These are phyloP conservation scores for Colletotrichum tofieldiae DNA, from an alignment of 2,329 filamentous ascomycete species.

Conservation along the genomic window DNA sequence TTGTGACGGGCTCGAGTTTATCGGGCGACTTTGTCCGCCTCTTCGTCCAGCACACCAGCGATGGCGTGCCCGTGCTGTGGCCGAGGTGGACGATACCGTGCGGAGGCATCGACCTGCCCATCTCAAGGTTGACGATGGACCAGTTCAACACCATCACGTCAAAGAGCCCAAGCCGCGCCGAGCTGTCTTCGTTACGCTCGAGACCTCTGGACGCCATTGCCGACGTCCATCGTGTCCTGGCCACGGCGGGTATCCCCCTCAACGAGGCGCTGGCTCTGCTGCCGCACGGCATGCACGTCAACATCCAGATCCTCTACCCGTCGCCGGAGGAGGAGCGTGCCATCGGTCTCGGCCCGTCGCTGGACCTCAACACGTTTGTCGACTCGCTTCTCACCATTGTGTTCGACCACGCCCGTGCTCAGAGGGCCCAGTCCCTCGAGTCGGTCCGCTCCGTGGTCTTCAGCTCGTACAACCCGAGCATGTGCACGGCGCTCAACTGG, in stretches of 20 bases:
- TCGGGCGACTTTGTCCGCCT: conserved; percentile 95
- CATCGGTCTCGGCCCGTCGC: conserved; percentile 79
- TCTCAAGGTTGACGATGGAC: conserved; percentile 82
- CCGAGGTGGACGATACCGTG: conserved; percentile 86
- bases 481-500: conserved; percentile 98
- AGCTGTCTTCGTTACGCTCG: conserved; percentile 59
- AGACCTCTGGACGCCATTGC: conserved; percentile 71
- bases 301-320: conserved; percentile 93
- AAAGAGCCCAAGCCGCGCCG: conserved; percentile 58
- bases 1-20: conserved; percentile 95
- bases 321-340: conserved; percentile 79
- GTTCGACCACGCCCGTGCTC: conserved; percentile 88
- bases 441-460: conserved; percentile 91
- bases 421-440: conserved; percentile 76
- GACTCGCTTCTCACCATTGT: conserved; percentile 88
- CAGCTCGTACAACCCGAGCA: conserved; percentile 89
- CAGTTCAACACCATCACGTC: conserved; percentile 76
- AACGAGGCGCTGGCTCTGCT: conserved; percentile 82
- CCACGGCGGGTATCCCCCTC: conserved; percentile 84
- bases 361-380: conserved; percentile 89
- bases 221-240: conserved; percentile 80
- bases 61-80: conserved; percentile 89
- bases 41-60: conserved; percentile 92
- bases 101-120: conserved; percentile 83
- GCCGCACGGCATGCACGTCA: conserved; percentile 86